A percentile compares a stretch with the other conserved stretches of the same genome.
phyloP scores from a whole-genome alignment of 306 rosid species.

The Rosa chinensis region DNA sequence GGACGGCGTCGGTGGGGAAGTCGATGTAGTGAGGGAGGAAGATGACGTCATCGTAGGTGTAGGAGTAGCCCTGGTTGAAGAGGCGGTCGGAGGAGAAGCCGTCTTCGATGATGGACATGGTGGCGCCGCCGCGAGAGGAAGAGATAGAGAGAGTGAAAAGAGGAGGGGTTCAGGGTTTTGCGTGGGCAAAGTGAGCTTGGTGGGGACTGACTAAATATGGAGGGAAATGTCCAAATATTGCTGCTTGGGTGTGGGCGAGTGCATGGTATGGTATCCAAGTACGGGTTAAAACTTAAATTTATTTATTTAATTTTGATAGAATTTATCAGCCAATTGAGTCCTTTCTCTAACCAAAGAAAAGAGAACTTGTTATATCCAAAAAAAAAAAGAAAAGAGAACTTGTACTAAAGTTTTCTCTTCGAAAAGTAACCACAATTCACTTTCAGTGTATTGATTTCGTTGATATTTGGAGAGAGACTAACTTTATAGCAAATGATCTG shows the following conservation, averaged over 20 bases:
- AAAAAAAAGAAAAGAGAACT: no score
- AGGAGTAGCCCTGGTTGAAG: constrained; percentile 81
- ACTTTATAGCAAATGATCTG: no score
- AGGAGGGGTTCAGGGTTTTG: not conserved
- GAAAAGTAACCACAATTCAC: no score
- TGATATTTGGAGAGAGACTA: no score
- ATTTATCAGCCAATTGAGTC: no score
- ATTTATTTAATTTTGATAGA: no score
- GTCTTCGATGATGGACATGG: constrained; percentile 43
- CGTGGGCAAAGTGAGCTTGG: not conserved
- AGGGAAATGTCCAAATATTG: constrained; percentile 14
- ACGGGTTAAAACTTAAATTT: no score
- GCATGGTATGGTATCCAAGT: not conserved
- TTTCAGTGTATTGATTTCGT: no score
- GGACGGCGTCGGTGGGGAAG: constrained; percentile 73
- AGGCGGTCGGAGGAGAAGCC: constrained; percentile 74
- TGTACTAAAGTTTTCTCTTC: no score
- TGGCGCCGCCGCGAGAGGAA: not conserved
- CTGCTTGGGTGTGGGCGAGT: not conserved
- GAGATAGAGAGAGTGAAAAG: not conserved
- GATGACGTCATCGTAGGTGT: constrained; percentile 89
- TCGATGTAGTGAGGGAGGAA: constrained; percentile 92
- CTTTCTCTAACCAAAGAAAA: no score
- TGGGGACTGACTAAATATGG: not conserved
- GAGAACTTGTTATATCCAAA: no score